Evolutionary conservation across 345 rosid species (phyloP).

Genomic region (Clausena lansium): DNA sequence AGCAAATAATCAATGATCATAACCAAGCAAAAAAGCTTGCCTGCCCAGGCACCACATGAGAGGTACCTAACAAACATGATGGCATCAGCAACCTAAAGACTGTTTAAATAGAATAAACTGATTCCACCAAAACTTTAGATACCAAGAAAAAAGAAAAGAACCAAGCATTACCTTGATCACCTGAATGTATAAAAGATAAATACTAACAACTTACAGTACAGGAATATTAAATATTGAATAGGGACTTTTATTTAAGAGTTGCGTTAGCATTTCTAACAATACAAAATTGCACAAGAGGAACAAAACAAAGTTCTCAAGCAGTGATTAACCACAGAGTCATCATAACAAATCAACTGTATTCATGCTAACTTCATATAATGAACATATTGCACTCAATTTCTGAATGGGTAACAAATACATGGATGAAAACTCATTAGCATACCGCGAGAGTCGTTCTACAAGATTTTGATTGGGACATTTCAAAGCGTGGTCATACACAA

Average conservation of each 20-base stretch:
- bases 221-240: not conserved
- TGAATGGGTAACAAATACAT: not conserved
- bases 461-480: conserved; percentile 65
- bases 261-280: not conserved
- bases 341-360: not conserved
- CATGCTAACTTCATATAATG: not conserved
- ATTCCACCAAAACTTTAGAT: not conserved
- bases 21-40: conserved; percentile 88
- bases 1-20: conserved; percentile 82
- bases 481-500: conserved; percentile 75
- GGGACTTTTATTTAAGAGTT: not conserved
- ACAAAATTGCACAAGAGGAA: not conserved
- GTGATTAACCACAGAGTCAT: not conserved
- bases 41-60: conserved; percentile 93
- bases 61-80: conserved; percentile 27
- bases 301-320: not conserved
- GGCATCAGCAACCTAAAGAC: not conserved
- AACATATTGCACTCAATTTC: not conserved
- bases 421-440: conserved; percentile 16
- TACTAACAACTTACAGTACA: not conserved
- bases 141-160: not conserved
- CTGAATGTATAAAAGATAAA: not conserved
- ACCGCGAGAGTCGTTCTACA: conserved; percentile 64
- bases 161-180: not conserved
- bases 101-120: not conserved